These are phyloP conservation scores for Fusarium domesticum DNA, from an alignment of 2,329 filamentous ascomycete genomes.

Conservation along the genomic window DNA sequence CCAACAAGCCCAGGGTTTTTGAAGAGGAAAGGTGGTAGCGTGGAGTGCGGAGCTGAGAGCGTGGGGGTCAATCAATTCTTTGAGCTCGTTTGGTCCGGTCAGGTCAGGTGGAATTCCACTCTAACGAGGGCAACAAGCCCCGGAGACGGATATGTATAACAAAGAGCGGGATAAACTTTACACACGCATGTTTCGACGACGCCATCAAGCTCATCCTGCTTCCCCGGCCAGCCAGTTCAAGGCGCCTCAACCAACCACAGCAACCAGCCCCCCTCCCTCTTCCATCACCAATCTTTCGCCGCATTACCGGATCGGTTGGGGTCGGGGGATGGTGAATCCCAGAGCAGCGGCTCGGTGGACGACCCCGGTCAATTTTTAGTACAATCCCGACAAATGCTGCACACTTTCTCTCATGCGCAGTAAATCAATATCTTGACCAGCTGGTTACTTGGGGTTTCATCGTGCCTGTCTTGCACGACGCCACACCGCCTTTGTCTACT, in stretches of 20 bases:
- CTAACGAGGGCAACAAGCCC: constrained; percentile 5
- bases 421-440: too few species aligned
- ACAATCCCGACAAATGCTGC: background rate
- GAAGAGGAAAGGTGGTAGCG: constrained; percentile 13
- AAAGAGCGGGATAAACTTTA: too few species aligned
- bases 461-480: too few species aligned
- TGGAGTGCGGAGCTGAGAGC: constrained; percentile 15
- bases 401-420: too few species aligned
- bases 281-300: background rate
- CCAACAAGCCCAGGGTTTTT: background rate
- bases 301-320: background rate
- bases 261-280: background rate
- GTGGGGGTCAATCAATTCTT: constrained; percentile 13
- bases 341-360: background rate
- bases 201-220: background rate
- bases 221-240: background rate
- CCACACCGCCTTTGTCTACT: too few species aligned
- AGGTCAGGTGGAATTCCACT: constrained; percentile 15
- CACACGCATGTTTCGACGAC: background rate
- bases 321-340: background rate
- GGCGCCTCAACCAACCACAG: background rate
- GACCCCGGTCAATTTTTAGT: background rate
- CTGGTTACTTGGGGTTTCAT: too few species aligned
- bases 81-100: background rate
- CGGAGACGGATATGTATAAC: background rate